Evolutionary conservation across 2,329 filamentous ascomycete genomes (phyloP), one percentile per base, ranked within the genome.

Genomic region (Microthyrium microscopicum): DNA sequence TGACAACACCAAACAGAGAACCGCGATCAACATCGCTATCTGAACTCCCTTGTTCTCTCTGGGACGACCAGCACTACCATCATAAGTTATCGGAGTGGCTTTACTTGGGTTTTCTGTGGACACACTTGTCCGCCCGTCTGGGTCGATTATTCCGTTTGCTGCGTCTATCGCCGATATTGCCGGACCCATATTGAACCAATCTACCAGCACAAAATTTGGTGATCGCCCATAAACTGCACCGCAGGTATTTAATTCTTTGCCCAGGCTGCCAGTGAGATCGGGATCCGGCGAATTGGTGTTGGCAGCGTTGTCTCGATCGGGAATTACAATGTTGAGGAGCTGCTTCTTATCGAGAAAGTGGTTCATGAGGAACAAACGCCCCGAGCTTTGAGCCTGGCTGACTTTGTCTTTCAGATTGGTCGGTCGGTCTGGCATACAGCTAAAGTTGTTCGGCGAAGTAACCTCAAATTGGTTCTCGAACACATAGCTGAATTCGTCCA

Each of bases 391-490:
- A 2, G 76, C 78, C 2, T 50, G 40, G 4, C 50, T 39, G 1
- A 60, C 46, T 12, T 64, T 46, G 31, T 64, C 64, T 16, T 54
- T 50, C 21, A 73, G 55, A 5, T 53, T 52, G 0, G 63, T 53
- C 0, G 81, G 81, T 1, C 81, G 71, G 46, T 77, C 62, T 4
- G 81, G 63, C 0, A 62, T 66, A 61, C 81, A 89, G 52, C 73
- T 75, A 62, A 84, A 89, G 49, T 70, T 71, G 2, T 60, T 55
- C 1, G 72, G 56, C 6, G 61, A 58, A 3, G 64, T 67, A 33
- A 79, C 70, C 31, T 81, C 70, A 52, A 67, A 85, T 7, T 64
- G 51, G 26, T 75, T 85, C 54, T 87, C 80, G 55, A 82, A 87
- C 36, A 84, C 57, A 56, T 68, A 68, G 39, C 57, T 54, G 52